Evolutionary conservation across 768 basidiomycete genomes (phyloP).

Genomic region (Amanita rimosa): DNA sequence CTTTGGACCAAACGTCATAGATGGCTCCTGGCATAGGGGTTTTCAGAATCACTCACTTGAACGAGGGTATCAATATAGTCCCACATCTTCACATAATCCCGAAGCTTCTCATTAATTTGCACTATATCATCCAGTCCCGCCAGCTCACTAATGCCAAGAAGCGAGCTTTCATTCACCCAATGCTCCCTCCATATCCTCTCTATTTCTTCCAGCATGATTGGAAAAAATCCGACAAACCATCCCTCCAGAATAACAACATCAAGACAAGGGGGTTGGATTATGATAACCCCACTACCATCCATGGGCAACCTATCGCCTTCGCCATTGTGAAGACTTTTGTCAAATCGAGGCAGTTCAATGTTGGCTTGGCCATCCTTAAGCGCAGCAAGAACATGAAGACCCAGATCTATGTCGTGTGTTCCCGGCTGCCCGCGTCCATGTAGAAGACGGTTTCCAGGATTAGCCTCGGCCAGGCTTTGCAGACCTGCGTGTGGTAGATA

Average conservation of each 20-base stretch:
- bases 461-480: slow-evolving; percentile 34
- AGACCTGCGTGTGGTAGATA: slow-evolving; percentile 69
- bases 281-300: slow-evolving; percentile 25
- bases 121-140: slow-evolving; percentile 41
- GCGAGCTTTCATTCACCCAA: slow-evolving; percentile 28
- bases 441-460: slow-evolving; percentile 57
- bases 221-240: slow-evolving; percentile 88
- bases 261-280: slow-evolving; percentile 27
- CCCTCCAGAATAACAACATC: slow-evolving; percentile 92
- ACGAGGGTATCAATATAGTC: slow-evolving; percentile 59
- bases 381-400: slow-evolving; percentile 34
- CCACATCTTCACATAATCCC: slow-evolving; percentile 60
- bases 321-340: slow-evolving; percentile 74
- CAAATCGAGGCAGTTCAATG: slow-evolving; percentile 68
- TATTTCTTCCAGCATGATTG: slow-evolving; percentile 40
- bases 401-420: slow-evolving; percentile 77
- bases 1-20: slow-evolving; percentile 11
- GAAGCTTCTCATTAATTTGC: slow-evolving; percentile 52
- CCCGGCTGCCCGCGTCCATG: slow-evolving; percentile 87
- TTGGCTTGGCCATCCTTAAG: slow-evolving; percentile 34
- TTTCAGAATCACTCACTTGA: slow-evolving; percentile 48
- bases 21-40: neutral
- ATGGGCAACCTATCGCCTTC: slow-evolving; percentile 69
- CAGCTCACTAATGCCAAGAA: slow-evolving; percentile 25
- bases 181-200: slow-evolving; percentile 38